Evolutionary conservation across 2,329 filamentous ascomycete species (phyloP).

Genomic region (Apiospora malaysiana): DNA sequence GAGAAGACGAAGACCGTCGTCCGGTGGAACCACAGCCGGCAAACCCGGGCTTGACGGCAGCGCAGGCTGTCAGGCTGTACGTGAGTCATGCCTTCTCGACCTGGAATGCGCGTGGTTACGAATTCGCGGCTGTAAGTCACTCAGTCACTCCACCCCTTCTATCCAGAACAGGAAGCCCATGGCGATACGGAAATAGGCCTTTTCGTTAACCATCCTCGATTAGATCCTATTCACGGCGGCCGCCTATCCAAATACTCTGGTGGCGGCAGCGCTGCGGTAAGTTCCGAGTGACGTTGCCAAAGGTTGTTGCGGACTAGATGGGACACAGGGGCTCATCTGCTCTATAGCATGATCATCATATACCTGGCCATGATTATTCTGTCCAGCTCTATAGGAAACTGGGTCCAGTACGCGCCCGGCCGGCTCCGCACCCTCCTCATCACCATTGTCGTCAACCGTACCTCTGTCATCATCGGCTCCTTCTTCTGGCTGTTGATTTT

Average conservation of each 20-base stretch:
- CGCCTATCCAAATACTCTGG: slow-evolving; percentile 48
- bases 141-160: slow-evolving; percentile 37
- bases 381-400: slow-evolving; percentile 48
- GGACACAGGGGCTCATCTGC: not conserved
- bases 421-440: slow-evolving; percentile 47
- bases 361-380: slow-evolving; percentile 48
- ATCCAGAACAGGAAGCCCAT: not conserved
- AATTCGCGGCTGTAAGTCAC: slow-evolving; percentile 58
- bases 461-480: slow-evolving; percentile 47
- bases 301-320: not conserved
- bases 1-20: not conserved
- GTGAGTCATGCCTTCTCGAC: slow-evolving; percentile 60
- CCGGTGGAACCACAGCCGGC: not conserved
- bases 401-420: slow-evolving; percentile 47
- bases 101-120: slow-evolving; percentile 62
- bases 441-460: slow-evolving; percentile 48
- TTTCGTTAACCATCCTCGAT: slow-evolving; percentile 38
- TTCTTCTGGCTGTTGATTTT: slow-evolving; percentile 47
- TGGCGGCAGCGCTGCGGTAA: slow-evolving; percentile 46
- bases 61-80: slow-evolving; percentile 50
- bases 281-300: slow-evolving; percentile 20
- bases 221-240: slow-evolving; percentile 59
- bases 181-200: slow-evolving; percentile 15
- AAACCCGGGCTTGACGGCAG: slow-evolving; percentile 35
- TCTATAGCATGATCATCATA: slow-evolving; percentile 38